phyloP scores from a whole-genome alignment of 176 grass and related monocot species.

The Oryza coarctata region DNA sequence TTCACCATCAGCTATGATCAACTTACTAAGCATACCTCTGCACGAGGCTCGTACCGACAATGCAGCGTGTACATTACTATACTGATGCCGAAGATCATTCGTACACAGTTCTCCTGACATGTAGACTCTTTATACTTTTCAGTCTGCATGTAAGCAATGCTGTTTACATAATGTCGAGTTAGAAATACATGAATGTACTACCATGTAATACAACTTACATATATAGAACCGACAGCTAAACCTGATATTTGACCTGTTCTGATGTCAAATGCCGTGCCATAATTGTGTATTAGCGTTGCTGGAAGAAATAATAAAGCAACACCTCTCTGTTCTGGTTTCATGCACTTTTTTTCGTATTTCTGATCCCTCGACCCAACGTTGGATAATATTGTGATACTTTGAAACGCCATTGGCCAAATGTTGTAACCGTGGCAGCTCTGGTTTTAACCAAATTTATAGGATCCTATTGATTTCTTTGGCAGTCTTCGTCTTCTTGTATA shows the following conservation, averaged over 20 bases:
- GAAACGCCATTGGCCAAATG: background rate
- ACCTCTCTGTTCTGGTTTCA: background rate
- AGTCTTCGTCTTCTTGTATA: background rate
- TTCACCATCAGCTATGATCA: background rate
- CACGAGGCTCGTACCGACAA: background rate
- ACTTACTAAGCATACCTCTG: background rate
- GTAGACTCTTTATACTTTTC: background rate
- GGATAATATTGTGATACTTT: too few relatives aligned
- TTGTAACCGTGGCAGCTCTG: too few relatives aligned
- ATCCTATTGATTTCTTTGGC: too few relatives aligned
- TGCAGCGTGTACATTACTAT: constrained; percentile 12
- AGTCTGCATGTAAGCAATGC: background rate
- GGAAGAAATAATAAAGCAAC: constrained; percentile 1
- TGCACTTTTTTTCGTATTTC: background rate
- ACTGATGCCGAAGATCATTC: background rate
- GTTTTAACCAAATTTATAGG: too few relatives aligned
- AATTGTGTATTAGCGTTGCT: background rate
- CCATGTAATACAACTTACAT: background rate
- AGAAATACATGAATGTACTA: constrained; percentile 14
- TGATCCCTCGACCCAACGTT: too few relatives aligned
- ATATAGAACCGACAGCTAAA: background rate
- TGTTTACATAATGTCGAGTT: constrained; percentile 12
- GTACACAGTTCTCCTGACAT: background rate
- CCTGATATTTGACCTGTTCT: background rate
- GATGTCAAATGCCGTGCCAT: background rate